Conservation (phyloP, 805 yeast species). For the Lipomyces anomalus region DNA sequence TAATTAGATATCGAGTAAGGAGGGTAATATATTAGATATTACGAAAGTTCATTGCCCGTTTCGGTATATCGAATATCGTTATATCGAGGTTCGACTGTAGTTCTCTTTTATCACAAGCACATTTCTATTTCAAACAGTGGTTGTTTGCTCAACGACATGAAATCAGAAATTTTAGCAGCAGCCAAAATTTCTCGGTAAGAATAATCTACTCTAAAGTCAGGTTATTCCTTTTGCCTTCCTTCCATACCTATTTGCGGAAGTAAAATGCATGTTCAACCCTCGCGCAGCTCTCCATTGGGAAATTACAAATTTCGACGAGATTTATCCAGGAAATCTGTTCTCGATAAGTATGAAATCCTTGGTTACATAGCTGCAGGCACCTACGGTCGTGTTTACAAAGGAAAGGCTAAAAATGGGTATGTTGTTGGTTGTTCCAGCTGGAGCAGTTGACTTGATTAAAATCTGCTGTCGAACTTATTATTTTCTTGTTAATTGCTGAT, state of each 20-base stretch:
- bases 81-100: not conserved
- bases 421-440: too few relatives aligned
- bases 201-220: not conserved
- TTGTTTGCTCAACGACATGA: not conserved
- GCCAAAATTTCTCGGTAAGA: not conserved
- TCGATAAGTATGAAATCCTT: slow-evolving; percentile 77
- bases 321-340: slow-evolving; percentile 59
- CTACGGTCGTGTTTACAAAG: too few relatives aligned
- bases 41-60: too few relatives aligned
- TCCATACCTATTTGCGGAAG: too few relatives aligned
- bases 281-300: slow-evolving; percentile 33
- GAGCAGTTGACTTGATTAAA: too few relatives aligned
- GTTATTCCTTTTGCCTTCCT: not conserved
- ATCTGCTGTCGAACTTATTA: too few relatives aligned
- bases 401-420: too few relatives aligned
- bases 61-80: too few relatives aligned
- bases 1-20: too few relatives aligned
- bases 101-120: not conserved
- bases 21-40: too few relatives aligned
- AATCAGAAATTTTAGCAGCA: too few relatives aligned
- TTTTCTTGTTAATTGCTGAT: not conserved
- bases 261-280: slow-evolving; percentile 10
- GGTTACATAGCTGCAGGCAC: slow-evolving; percentile 99
- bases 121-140: not conserved
- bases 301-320: slow-evolving; percentile 60